Base-by-base conservation (phyloP, 1,139 yeast species). In the Suhomyces wounanorum region DNA sequence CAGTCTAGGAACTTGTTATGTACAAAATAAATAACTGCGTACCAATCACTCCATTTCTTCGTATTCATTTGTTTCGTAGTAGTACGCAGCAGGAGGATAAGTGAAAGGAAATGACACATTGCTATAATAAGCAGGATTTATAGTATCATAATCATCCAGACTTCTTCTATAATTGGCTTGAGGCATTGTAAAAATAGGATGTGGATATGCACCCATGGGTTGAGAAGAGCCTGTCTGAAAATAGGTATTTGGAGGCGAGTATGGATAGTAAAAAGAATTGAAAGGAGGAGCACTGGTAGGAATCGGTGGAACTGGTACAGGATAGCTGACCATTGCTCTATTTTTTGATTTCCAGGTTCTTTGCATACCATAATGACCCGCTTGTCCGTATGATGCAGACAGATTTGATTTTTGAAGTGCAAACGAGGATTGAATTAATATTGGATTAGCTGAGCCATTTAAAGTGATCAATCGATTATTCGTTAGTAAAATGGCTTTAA, bases 381-480 rank as follows among this genome's bases (percentile, higher is more conserved):
- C 16, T 21, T 39, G 44, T 8, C 30, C 38, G 31, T 37, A 14
- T 16, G 28, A 17, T n/a, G 48, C 10, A 11, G 43, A 13, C 30
- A 31, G 47, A 25, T 52, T 46, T 4, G 57, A 48, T 43, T 73
- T 72, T 50, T 73, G 78, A 31, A 73, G 68, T 2, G 78, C 77
- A 66, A 73, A 75, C 42, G 78, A 73, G 1, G 79, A 67, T 55
- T 72, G 75, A 41, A 75, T 69, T 38, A 64, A 50, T 23, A 70
- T 59, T 9, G 67, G 65, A 37, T 59, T 58, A 46, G 59, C 60
- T 11, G 51, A 46, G 7, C 54, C 56, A 16, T 59, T 59, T 30
- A 58, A 43, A 45, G 57, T 64, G 16, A 72, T 60, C 4, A 59
- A 48, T 44, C 64, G 67, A 53, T 71, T 68, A 53, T 75, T 75